Base-by-base conservation (phyloP, 140 eudicot genomes). In the Erigeron philadelphicus region DNA sequence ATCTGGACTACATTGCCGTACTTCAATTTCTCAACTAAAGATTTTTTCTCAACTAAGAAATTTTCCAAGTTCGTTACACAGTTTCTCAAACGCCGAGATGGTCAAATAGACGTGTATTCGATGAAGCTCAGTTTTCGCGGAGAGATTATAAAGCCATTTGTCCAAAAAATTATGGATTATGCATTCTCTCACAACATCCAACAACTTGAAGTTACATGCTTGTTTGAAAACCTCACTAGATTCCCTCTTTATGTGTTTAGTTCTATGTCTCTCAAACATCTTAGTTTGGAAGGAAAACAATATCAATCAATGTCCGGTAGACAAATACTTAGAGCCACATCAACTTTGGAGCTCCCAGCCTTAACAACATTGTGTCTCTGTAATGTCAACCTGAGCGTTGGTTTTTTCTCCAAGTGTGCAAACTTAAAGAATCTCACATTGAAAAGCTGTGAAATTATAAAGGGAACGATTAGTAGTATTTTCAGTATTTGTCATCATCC, bases 1-100 rank as follows among this genome's bases (percentile, higher is more conserved):
- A 40, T 50, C 7, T 73, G 78, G 78, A 73, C 64, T 9, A 47
- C 78, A 65, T 6, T 61, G 61, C 64, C 77, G n/a, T 46, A 7
- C 49, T 70, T 72, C 70, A 16, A 62, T 47, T 48, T 72, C 52
- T 48, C 61, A 19, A 72, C n/a, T 16, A 13, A 46, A 0, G 25
- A 17, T 21, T 54, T 64, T 64, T 45, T 11, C 25, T 60, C 23
- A 12, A 21, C 8, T 48, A 21, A n/a, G 9, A 38, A 48, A 4
- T 67, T 35, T 25, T 19, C 59, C 67, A 18, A 25, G 41, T 61
- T 50, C 48, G 62, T 72, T 38, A 35, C 7, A 16, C n/a, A 52
- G 40, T 70, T 64, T 9, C 54, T 73, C 7, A 63, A 54, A 18
- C 55, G 11, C 16, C 63, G 77, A 18, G 38, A 47, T 18, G 48